Base-by-base conservation (phyloP, 1,139 yeast species). In the Hyphopichia khmerensis region DNA sequence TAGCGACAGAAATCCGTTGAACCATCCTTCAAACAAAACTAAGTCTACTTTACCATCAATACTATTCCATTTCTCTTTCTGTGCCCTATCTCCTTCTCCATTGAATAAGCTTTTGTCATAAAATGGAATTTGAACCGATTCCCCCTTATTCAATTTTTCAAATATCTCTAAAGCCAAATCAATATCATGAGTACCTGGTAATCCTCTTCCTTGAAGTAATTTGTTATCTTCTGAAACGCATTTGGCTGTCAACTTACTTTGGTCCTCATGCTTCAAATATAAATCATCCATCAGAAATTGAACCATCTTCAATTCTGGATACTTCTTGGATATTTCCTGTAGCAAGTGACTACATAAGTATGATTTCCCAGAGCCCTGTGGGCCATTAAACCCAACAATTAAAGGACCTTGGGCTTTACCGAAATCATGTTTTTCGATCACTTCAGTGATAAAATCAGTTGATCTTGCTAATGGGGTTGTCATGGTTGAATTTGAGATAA, bases 171-270 rank as follows among this genome's bases (percentile, higher is more conserved):
- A 18, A 8, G 51, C 45, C 23, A 56, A 40, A 10, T 35, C 53
- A 33, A 87, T 53, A 56, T 93, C 98, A 59, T 93, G 99, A 0
- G 99, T 91, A 0, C 98, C 98, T 0, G 98, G 98, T 26, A 88
- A 71, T 0, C 99, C 99, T 35, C 98, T 67, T 3, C 96, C 96
- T 48, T 75, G 79, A 23, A 87, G 57, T 41, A 89, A 64, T 30
- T 64, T 60, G 57, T 90, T 90, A 4, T 67, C 73, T 8, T 49
- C 52, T 29, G 31, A 15, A 11, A 41, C 40, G 2, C 48, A 41
- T 9, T 36, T 32, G 2, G 74, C 65, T 26, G 59, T 48, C 29
- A 89, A 52, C 31, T 53, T 48, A 13, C 46, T 48, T 56, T 88
- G 96, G 17, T 82, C 83, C 3, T 57, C 59, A 54, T 80, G 82